Conservation (phyloP, 257 asterid species). For the Cordia subcordata region DNA sequence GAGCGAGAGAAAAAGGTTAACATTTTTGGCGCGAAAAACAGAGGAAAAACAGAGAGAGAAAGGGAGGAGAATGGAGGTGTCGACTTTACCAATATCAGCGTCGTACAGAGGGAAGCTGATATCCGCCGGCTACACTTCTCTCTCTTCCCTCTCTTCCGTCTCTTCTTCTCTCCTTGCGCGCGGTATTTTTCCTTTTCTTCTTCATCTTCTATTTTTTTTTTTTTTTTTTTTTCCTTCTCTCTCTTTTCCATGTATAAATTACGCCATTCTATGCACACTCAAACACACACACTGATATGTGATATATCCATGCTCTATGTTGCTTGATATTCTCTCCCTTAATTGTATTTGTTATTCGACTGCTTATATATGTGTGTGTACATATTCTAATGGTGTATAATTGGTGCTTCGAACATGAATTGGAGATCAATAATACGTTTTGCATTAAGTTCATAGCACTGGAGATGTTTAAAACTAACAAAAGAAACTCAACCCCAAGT, state of each 20-base stretch:
- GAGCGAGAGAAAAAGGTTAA: background rate
- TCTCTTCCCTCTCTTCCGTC: slow-evolving; percentile 51
- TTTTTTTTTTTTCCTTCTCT: too few species aligned
- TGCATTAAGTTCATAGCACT: background rate
- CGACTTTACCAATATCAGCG: slow-evolving; percentile 69
- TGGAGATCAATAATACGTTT: background rate
- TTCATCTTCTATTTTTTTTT: too few species aligned
- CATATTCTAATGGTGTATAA: too few species aligned
- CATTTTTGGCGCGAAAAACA: background rate
- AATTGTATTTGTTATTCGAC: background rate
- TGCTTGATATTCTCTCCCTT: too few species aligned
- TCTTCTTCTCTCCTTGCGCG: slow-evolving; percentile 46
- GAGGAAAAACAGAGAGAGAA: background rate
- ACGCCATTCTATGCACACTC: too few species aligned
- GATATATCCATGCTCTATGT: too few species aligned
- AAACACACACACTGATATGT: too few species aligned
- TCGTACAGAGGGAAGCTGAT: slow-evolving; percentile 71
- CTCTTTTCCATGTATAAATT: too few species aligned
- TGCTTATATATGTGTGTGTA: background rate
- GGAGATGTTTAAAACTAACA: background rate
- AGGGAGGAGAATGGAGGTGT: slow-evolving; percentile 47
- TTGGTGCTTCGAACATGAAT: background rate
- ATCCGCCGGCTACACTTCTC: slow-evolving; percentile 67
- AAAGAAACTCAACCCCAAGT: too few species aligned
- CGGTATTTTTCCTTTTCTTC: slow-evolving; percentile 47